phyloP scores from a whole-genome alignment of 2,329 filamentous ascomycete genomes.

The Arthroderma uncinatum region DNA sequence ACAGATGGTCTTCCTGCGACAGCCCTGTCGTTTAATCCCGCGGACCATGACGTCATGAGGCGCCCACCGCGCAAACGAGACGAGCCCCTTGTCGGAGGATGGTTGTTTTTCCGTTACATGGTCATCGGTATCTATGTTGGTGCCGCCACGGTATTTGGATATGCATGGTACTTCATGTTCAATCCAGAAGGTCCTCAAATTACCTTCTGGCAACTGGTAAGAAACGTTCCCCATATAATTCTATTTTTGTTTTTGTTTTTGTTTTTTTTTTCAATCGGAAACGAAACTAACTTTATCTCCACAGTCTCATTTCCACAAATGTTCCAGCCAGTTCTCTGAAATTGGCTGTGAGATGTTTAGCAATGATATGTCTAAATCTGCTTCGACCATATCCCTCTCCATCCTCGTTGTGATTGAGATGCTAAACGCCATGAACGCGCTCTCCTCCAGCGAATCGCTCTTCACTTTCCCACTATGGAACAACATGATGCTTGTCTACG shows the following conservation, averaged over 20 bases:
- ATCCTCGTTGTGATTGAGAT: constrained; percentile 95
- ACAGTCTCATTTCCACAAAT: constrained; percentile 79
- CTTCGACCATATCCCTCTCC: constrained; percentile 84
- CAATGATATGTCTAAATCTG: constrained; percentile 74
- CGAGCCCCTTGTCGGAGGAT: constrained; percentile 82
- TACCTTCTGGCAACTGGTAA: constrained; percentile 68
- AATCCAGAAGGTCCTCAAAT: constrained; percentile 84
- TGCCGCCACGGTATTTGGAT: constrained; percentile 85
- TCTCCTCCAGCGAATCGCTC: constrained; percentile 89
- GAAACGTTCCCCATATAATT: no score
- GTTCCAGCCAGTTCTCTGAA: constrained; percentile 70
- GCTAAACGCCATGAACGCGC: constrained; percentile 97
- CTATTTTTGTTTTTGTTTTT: no score
- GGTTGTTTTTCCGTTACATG: constrained; percentile 96
- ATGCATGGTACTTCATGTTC: constrained; percentile 99
- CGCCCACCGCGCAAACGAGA: constrained; percentile 82
- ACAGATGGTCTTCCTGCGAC: constrained; percentile 95
- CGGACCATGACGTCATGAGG: constrained; percentile 98
- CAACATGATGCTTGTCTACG: constrained; percentile 97
- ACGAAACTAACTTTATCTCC: not conserved
- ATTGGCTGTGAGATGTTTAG: constrained; percentile 89
- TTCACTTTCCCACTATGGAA: constrained; percentile 92
- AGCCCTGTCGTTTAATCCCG: constrained; percentile 91
- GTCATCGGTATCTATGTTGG: constrained; percentile 93
- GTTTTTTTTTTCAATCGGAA: constrained; percentile 8